Conservation (phyloP, 805 yeast genomes). For the Candida vaughaniae region DNA sequence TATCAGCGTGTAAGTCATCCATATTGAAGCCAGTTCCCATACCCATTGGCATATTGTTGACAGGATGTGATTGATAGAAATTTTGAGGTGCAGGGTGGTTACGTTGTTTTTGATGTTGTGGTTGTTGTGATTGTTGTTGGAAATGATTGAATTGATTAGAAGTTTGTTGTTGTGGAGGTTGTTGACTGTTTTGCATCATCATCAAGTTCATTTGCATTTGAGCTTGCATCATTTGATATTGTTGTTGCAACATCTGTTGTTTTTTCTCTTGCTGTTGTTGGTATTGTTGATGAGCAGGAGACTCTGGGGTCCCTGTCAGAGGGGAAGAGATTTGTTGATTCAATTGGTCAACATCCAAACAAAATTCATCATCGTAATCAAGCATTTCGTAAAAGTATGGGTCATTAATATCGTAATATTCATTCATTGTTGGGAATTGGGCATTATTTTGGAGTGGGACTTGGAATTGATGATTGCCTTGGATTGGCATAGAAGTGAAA, state of each 20-base stretch:
- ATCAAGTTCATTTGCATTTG: slow-evolving; percentile 8
- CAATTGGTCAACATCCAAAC: slow-evolving; percentile 44
- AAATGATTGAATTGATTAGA: no score
- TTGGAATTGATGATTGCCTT: neutral
- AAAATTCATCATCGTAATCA: slow-evolving; percentile 44
- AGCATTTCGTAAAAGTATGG: slow-evolving; percentile 6
- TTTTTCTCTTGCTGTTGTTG: neutral
- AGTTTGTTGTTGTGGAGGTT: neutral
- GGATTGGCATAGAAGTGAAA: neutral
- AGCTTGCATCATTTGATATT: slow-evolving; percentile 7
- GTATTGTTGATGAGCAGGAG: slow-evolving; percentile 4
- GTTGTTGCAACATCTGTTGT: slow-evolving; percentile 3
- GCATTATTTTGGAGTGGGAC: slow-evolving; percentile 9
- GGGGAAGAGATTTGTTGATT: slow-evolving; percentile 12
- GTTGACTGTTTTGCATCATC: slow-evolving; percentile 3
- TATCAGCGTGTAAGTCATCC: slow-evolving; percentile 4
- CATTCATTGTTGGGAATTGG: slow-evolving; percentile 8
- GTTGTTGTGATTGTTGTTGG: neutral
- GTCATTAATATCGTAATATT: slow-evolving; percentile 8
- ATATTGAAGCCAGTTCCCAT: slow-evolving; percentile 2
- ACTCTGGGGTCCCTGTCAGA: slow-evolving; percentile 4
- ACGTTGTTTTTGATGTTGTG: neutral
- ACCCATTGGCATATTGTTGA: neutral
- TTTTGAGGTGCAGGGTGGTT: neutral
- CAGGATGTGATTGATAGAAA: neutral